Percentiles rank a stretch among this genome's conserved stretches.
Conservation (phyloP, 2,329 filamentous ascomycete species). For the Beauveria varroae region DNA sequence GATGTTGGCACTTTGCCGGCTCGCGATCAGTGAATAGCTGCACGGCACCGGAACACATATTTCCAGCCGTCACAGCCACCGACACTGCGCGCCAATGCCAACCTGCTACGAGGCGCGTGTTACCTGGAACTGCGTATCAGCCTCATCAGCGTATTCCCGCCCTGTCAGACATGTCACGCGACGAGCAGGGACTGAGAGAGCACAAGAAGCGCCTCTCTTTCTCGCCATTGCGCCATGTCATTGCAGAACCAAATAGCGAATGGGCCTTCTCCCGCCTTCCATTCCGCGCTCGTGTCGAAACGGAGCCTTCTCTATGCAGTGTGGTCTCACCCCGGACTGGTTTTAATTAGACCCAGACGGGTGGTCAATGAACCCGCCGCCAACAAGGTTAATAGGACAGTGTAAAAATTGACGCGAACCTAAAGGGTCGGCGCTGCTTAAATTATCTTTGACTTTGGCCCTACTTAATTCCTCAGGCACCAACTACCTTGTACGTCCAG, state of each 20-base stretch:
- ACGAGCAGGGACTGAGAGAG: neutral
- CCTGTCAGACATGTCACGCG: neutral
- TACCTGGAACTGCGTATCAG: neutral
- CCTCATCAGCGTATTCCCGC: slow-evolving; percentile 3
- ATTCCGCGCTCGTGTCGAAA: neutral
- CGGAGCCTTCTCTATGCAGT: neutral
- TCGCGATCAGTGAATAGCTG: neutral
- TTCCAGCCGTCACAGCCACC: neutral
- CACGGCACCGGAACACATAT: neutral
- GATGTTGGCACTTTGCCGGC: neutral
- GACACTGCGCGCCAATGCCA: neutral
- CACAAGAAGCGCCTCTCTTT: neutral
- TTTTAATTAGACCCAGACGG: neutral
- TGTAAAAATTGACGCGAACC: neutral
- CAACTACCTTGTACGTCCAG: neutral
- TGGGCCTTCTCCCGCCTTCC: neutral
- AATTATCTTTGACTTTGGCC: no score
- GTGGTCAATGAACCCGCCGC: neutral
- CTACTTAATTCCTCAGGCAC: neutral
- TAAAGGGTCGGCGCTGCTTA: neutral
- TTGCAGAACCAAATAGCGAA: neutral
- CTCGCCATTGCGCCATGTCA: neutral
- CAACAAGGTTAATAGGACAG: neutral
- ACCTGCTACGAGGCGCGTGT: neutral
- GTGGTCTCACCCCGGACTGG: slow-evolving; percentile 1